A percentile compares a stretch with the other conserved stretches of the same genome.
Evolutionary conservation across 139 green algal genomes (phyloP).

Genomic region (Chlamydomonas schloesseri): DNA sequence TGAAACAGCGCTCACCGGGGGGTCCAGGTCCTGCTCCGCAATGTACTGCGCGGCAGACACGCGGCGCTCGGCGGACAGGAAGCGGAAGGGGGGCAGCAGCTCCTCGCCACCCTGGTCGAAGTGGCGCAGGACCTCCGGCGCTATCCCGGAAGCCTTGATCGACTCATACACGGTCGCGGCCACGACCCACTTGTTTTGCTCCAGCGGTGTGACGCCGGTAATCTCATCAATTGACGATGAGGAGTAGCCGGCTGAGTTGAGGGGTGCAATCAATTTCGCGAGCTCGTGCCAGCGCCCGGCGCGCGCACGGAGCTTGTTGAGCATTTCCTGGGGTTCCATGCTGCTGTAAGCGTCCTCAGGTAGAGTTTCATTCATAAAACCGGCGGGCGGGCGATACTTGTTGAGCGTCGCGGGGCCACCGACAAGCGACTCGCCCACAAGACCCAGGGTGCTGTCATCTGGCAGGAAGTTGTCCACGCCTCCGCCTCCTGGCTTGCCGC

Average conservation of each 20-base stretch:
- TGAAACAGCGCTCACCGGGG: conserved; percentile 55
- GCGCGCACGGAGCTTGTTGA: conserved; percentile 60
- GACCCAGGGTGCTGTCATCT: conserved; percentile 30
- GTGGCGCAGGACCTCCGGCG: conserved; percentile 48
- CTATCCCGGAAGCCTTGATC: conserved; percentile 56
- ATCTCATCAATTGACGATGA: conserved; percentile 65
- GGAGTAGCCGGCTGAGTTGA: conserved; percentile 72
- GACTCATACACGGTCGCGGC: conserved; percentile 76
- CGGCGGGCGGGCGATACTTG: conserved; percentile 77
- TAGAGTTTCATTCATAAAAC: conserved; percentile 82
- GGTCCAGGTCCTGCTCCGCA: conserved; percentile 58
- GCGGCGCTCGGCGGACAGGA: conserved; percentile 67
- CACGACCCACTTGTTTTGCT: conserved; percentile 78
- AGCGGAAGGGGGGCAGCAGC: conserved; percentile 79
- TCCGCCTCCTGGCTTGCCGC: background rate
- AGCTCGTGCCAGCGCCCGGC: conserved; percentile 80
- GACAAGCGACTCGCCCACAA: background rate
- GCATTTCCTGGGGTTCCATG: conserved; percentile 57
- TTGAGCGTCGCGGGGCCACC: conserved; percentile 29
- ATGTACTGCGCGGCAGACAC: conserved; percentile 69
- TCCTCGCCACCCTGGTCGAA: conserved; percentile 67
- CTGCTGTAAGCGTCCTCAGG: conserved; percentile 10
- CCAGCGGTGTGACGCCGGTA: conserved; percentile 74
- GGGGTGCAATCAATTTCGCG: conserved; percentile 71
- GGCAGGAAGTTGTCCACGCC: conserved; percentile 12